Percentiles rank a stretch among this genome's conserved stretches.
Evolutionary conservation across 2,329 filamentous ascomycete genomes (phyloP).

Genomic region (Calonectria pteridis): DNA sequence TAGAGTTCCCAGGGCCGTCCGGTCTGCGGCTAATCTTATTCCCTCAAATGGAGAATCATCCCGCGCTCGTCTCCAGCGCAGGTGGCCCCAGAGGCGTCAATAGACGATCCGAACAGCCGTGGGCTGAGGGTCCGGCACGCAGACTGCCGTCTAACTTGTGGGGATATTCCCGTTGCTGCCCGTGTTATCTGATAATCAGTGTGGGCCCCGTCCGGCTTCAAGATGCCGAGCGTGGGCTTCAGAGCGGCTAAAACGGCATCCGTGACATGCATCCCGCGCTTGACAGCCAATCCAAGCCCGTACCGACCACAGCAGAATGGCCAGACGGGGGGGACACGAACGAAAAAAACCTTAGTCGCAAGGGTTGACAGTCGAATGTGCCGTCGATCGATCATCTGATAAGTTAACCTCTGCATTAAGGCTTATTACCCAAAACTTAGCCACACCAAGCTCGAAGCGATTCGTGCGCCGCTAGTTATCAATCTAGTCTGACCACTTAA

Average conservation of each 20-base stretch:
- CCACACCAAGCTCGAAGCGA: not conserved
- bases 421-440: not conserved
- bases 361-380: not conserved
- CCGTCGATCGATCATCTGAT: slow-evolving; percentile 27
- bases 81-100: slow-evolving; percentile 11
- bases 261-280: not conserved
- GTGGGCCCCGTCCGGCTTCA: slow-evolving; percentile 1
- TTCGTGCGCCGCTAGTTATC: not conserved
- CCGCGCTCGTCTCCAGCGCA: not conserved
- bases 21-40: not conserved
- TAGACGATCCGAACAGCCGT: slow-evolving; percentile 27
- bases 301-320: no score
- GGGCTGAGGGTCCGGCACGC: slow-evolving; percentile 16
- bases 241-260: slow-evolving; percentile 25
- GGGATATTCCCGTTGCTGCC: slow-evolving; percentile 2
- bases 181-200: slow-evolving; percentile 30
- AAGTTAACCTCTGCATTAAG: slow-evolving; percentile 6
- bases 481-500: slow-evolving; percentile 7
- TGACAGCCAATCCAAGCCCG: slow-evolving; percentile 16
- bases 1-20: not conserved
- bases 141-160: slow-evolving; percentile 1
- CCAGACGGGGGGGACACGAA: no score
- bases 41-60: slow-evolving; percentile 11
- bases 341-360: not conserved
- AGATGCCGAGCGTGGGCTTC: not conserved